A percentile compares a stretch with the other conserved stretches of the same genome.
phyloP scores from a whole-genome alignment of 805 yeast genomes.

The Blastobotrys peoriensis region DNA sequence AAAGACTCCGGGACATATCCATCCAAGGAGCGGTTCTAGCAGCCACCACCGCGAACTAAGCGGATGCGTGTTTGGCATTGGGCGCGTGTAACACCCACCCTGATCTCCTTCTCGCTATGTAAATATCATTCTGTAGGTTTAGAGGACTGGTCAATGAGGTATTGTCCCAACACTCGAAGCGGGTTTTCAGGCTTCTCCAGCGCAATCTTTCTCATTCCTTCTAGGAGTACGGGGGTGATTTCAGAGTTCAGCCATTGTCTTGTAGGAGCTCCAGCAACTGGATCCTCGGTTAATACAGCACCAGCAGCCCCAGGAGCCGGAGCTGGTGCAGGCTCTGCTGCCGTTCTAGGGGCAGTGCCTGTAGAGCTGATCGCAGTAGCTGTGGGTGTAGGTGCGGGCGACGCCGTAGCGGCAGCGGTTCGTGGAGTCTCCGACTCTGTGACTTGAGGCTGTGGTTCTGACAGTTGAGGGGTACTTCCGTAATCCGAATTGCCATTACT shows the following conservation, averaged over 20 bases:
- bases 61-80: not conserved
- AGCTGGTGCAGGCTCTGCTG: too few relatives aligned
- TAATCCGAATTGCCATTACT: too few relatives aligned
- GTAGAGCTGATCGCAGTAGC: too few relatives aligned
- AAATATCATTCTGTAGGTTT: not conserved
- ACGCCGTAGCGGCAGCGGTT: too few relatives aligned
- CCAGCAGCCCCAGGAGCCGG: too few relatives aligned
- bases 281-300: not conserved
- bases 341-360: too few relatives aligned
- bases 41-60: not conserved
- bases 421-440: too few relatives aligned
- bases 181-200: constrained; percentile 31
- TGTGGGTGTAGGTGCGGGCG: too few relatives aligned
- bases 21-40: constrained; percentile 17
- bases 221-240: constrained; percentile 54
- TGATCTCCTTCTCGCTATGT: not conserved
- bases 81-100: not conserved
- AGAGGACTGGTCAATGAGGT: constrained; percentile 17
- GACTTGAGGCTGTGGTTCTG: too few relatives aligned
- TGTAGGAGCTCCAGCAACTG: constrained; percentile 40
- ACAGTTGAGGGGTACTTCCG: too few relatives aligned
- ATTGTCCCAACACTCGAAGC: constrained; percentile 21
- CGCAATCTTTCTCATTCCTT: constrained; percentile 54
- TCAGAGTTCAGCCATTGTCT: constrained; percentile 59
- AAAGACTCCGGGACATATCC: not conserved